Evolutionary conservation across 2,329 filamentous ascomycete species (phyloP).

Genomic region (Cordyceps javanica): DNA sequence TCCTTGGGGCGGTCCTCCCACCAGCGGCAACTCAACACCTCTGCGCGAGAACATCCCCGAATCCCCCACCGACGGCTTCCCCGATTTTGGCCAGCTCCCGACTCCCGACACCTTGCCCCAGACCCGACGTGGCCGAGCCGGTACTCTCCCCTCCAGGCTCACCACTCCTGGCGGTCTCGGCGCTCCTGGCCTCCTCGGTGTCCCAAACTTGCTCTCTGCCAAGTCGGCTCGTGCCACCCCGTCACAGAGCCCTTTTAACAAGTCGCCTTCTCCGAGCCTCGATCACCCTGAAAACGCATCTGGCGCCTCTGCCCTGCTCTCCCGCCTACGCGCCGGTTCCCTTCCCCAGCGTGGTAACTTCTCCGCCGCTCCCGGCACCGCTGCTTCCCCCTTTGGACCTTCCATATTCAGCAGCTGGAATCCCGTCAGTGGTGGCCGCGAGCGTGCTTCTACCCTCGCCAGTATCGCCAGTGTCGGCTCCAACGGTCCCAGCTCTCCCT

Average conservation of each 20-base stretch:
- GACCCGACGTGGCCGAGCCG: slow-evolving; percentile 77
- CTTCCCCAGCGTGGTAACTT: slow-evolving; percentile 84
- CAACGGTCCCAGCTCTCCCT: slow-evolving; percentile 81
- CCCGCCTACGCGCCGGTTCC: slow-evolving; percentile 82
- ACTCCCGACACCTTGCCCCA: slow-evolving; percentile 60
- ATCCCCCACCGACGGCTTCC: slow-evolving; percentile 92
- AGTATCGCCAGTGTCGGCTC: slow-evolving; percentile 82
- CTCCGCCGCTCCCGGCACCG: slow-evolving; percentile 45
- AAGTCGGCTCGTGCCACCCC: slow-evolving; percentile 82
- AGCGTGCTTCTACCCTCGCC: slow-evolving; percentile 78
- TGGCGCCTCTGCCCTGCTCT: slow-evolving; percentile 68
- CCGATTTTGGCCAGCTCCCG: slow-evolving; percentile 73
- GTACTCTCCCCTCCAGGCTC: slow-evolving; percentile 93
- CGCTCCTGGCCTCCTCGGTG: slow-evolving; percentile 41
- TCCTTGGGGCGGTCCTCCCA: slow-evolving; percentile 92
- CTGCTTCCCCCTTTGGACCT: slow-evolving; percentile 69
- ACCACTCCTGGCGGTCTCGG: slow-evolving; percentile 64
- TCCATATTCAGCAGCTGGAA: slow-evolving; percentile 90
- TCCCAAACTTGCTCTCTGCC: slow-evolving; percentile 51
- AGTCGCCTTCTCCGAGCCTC: slow-evolving; percentile 55
- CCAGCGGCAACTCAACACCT: slow-evolving; percentile 92
- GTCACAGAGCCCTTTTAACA: slow-evolving; percentile 74
- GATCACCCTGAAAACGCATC: slow-evolving; percentile 50
- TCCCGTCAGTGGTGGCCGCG: slow-evolving; percentile 57
- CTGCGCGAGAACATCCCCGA: slow-evolving; percentile 96